These are phyloP conservation scores for Floccularia luteovirens DNA, from an alignment of 768 basidiomycete genomes.

Conservation along the genomic window DNA sequence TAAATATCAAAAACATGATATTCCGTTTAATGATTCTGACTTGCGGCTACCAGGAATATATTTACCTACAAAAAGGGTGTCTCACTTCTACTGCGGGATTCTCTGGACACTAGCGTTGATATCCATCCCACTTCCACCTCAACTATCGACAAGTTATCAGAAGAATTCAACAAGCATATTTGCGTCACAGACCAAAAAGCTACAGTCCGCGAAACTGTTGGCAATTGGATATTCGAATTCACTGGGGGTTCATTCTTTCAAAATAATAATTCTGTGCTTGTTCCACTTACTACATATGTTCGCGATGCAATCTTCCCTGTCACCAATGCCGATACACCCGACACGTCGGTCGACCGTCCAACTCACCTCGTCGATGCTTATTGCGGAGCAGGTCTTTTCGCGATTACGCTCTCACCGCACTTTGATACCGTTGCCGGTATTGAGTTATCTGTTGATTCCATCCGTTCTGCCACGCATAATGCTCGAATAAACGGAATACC, in stretches of 20 bases:
- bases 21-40: neutral
- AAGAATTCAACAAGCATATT: slow-evolving; percentile 49
- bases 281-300: slow-evolving; percentile 80
- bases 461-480: slow-evolving; percentile 61
- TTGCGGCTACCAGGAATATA: slow-evolving; percentile 50
- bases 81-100: slow-evolving; percentile 87
- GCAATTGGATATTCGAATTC: slow-evolving; percentile 76
- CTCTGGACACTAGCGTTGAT: slow-evolving; percentile 29
- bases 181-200: slow-evolving; percentile 82
- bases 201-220: slow-evolving; percentile 79
- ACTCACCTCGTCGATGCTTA: slow-evolving; percentile 95
- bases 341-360: slow-evolving; percentile 19
- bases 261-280: slow-evolving; percentile 92
- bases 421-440: slow-evolving; percentile 83
- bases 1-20: slow-evolving; percentile 25
- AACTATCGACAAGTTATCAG: slow-evolving; percentile 25
- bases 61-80: slow-evolving; percentile 79
- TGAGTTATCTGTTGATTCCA: slow-evolving; percentile 72
- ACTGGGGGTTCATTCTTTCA: slow-evolving; percentile 92
- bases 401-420: slow-evolving; percentile 69
- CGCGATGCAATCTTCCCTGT: slow-evolving; percentile 57
- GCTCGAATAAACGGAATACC: slow-evolving; percentile 57
- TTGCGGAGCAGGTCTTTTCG: slow-evolving; percentile 86
- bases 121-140: slow-evolving; percentile 12
- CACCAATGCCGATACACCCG: slow-evolving; percentile 10